Percentiles rank a stretch among this genome's conserved stretches.
phyloP scores from a whole-genome alignment of 306 rosid species.

The Dicorynia guianensis region DNA sequence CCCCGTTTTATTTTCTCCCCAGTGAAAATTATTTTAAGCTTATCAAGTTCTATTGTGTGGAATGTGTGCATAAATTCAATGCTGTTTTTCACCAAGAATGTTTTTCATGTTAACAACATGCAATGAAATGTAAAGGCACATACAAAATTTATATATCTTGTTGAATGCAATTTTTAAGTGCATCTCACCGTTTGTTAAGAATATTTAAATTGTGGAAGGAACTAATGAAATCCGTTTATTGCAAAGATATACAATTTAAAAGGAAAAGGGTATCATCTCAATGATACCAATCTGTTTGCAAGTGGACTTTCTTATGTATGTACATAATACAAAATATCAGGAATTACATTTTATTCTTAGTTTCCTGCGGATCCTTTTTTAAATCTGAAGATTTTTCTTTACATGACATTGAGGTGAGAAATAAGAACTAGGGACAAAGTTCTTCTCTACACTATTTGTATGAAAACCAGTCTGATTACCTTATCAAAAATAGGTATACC shows the following conservation, averaged over 20 bases:
- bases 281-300: not conserved
- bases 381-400: no score
- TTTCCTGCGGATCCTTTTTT: not conserved
- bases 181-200: not conserved
- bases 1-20: no score
- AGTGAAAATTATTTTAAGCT: no score
- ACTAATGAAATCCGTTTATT: not conserved
- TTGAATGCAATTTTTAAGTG: not conserved
- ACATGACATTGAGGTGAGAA: not conserved
- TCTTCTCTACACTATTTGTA: not conserved
- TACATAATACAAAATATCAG: not conserved
- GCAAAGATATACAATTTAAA: not conserved
- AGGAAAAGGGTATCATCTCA: not conserved
- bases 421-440: not conserved
- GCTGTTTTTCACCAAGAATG: no score
- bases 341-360: not conserved
- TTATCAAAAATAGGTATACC: not conserved
- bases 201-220: not conserved
- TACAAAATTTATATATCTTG: not conserved
- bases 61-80: no score
- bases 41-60: no score
- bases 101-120: no score
- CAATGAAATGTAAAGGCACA: no score
- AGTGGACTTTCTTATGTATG: conserved; percentile 1
- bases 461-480: not conserved